phyloP scores from a whole-genome alignment of 2,329 filamentous ascomycete species.

The Incumbomyces delicatus region DNA sequence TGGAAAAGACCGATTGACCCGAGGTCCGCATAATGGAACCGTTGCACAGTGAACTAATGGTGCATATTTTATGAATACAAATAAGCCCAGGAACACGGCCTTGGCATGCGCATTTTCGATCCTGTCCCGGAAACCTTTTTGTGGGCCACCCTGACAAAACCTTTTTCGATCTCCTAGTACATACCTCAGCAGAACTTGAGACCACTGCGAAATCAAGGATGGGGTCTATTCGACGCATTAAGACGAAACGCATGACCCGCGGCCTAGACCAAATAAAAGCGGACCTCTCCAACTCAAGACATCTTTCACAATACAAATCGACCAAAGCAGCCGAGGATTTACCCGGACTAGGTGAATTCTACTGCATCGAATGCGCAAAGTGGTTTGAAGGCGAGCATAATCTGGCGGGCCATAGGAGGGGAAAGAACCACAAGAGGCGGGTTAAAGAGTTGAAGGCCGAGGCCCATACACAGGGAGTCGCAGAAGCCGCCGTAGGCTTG shows the following conservation, averaged over 20 bases:
- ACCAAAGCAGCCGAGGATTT: constrained; percentile 77
- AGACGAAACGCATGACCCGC: constrained; percentile 28
- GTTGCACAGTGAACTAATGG: too few relatives aligned
- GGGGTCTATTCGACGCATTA: constrained; percentile 5
- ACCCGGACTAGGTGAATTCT: constrained; percentile 73
- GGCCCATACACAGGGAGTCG: constrained; percentile 75
- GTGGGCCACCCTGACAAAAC: neutral
- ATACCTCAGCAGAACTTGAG: too few relatives aligned
- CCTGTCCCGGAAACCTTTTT: too few relatives aligned
- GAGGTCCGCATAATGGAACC: too few relatives aligned
- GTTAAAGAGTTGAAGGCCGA: constrained; percentile 73
- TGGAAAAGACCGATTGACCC: too few relatives aligned
- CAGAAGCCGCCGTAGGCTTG: constrained; percentile 69
- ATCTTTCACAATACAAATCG: constrained; percentile 68
- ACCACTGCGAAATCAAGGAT: neutral
- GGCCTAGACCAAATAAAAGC: constrained; percentile 87
- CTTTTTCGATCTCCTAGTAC: too few relatives aligned
- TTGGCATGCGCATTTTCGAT: too few relatives aligned
- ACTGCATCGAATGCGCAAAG: constrained; percentile 89
- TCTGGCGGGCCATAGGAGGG: constrained; percentile 63
- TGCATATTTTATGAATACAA: too few relatives aligned
- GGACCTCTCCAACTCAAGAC: constrained; percentile 68
- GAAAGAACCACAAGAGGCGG: constrained; percentile 89
- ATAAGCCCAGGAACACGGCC: too few relatives aligned
- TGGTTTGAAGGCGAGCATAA: constrained; percentile 86